Evolutionary conservation across 106 monocot species (phyloP), one percentile per base, ranked within the genome.

Genomic region (Apostasia ramifera): DNA sequence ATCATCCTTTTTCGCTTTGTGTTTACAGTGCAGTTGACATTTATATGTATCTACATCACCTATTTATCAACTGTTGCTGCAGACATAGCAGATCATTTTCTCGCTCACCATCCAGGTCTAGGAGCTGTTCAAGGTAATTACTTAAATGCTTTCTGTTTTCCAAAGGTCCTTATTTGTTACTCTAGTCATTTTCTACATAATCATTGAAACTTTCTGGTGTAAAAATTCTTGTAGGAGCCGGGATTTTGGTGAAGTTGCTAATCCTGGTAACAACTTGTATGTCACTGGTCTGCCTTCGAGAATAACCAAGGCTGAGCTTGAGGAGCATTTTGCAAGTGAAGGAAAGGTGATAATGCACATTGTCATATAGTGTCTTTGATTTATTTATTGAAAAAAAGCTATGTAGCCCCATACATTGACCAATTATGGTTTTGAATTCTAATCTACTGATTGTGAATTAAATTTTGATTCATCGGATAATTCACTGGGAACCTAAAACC

Each of bases 201-300:
- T 42, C 55, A 40, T 44, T 61, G 7, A 43, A 61, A 13, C 10
- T 43, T 44, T 12, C 44, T 70, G 12, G 9, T 47, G 0, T 15
- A 38, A 3, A 44, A 5, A 14, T 69, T 39, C 10, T 37, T 61
- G 7, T 55, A 83, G 85, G 67, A 81, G 85, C 53, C 10, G 44
- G 26, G 77, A 79, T 53, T 80, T 62, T n/a, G 69, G 51, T 56
- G 82, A 82, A 72, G 84, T 66, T 0, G 84, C 82, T 50, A 92
- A 92, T 79, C 87, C 85, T 72, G 87, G 91, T 12, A 92, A 92
- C 71, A 92, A 87, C 75, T 72, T 92, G 71, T 92, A 92, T 54
- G 87, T 92, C 6, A 87, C 91, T 61, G 91, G 91, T 14, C 75
- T 92, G 42, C 77, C 87, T 26, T 47, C 82, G 46, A 67, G 82